Evolutionary conservation across 2,329 filamentous ascomycete genomes (phyloP), one percentile per base, ranked within the genome.

Genomic region (Fusarium sacchari): DNA sequence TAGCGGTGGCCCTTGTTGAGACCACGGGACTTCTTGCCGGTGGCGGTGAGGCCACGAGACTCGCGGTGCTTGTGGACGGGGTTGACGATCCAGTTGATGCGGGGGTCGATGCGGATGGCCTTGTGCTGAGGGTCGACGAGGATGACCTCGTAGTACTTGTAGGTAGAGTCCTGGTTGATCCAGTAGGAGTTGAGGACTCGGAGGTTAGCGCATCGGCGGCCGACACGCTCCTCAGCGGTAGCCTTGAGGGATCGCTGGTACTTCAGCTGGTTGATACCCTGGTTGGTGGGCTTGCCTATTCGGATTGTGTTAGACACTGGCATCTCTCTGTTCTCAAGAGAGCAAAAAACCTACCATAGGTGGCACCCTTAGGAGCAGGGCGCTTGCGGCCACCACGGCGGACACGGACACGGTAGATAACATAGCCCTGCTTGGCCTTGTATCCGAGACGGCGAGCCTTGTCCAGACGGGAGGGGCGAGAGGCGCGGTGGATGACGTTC

Each of bases 371-470:
- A 83, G 93, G 91, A 75, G 91, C 94, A 82, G 96, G 96, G 87
- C 91, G 91, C 95, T 99, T 99, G 91, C 96, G 95, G 83, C 96
- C 96, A 93, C 96, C 96, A 87, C 96, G 95, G 86, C 96, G 94
- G 82, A 99, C 96, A 85, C 96, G 96, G 84, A 97, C 91, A 86
- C 96, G 96, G 93, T 99, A 99, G 93, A 99, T 95, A 85, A 99
- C 96, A 91, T 98, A 99, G 87, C 96, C 96, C 90, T 99, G 96
- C 94, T 99, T 99, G 90, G 97, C 96, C 94, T 99, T 99, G 94
- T 99, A 99, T 83, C 96, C 96, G 81, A 99, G 94, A 87, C 97
- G 96, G 88, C 96, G 96, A 85, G 97, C 96, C 94, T 99, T 99
- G 90, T 99, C 97, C 84, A 96, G 96, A 86, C 96, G 96, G 83